Evolutionary conservation across 768 basidiomycete species (phyloP), one percentile per base, ranked within the genome.

Genomic region (Heimioporus sp.): DNA sequence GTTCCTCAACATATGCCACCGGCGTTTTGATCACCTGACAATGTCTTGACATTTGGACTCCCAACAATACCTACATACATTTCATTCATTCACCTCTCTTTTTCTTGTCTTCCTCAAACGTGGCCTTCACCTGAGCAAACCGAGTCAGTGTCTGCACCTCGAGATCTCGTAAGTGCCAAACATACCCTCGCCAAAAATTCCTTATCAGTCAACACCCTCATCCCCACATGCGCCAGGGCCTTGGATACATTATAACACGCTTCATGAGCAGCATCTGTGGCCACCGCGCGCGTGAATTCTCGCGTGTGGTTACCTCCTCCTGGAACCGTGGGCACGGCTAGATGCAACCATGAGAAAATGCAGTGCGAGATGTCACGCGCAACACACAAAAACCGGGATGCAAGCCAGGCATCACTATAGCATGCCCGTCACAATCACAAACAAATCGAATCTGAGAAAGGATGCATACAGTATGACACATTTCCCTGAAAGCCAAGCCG

Each of bases 251-350:
- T 73, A 41, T 90, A 66, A 55, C 80, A 83, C 3, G 82, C 85
- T 15, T 80, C 70, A 56, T 91, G 90, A 4, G 88, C 81, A 35
- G 72, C 76, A 3, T 72, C 64, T 0, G 80, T 85, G 0, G 79
- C 73, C 0, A 87, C 89, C 0, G 87, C 71, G 15, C 75, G 68
- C 6, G 80, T 73, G 61, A 92, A 92, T 16, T 71, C 81, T 2
- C 70, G 70, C 0, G 90, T 90, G 59, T 92, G 90, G 61, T 91
- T 91, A 5, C 87, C 87, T 17, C 88, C 90, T 56, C 82, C 77
- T 0, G 72, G 65, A 28, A 81, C 72, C 0, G 86, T 89, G 2
- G 90, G 90, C 44, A 92, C 89, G 9, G 86, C 88, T 90, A 17
- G 12, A 30, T 17, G 4, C 3, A 45, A 13, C 10, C 12, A 20